Conservation (phyloP, 176 grass and related monocot genomes). For the Chloris gayana region DNA sequence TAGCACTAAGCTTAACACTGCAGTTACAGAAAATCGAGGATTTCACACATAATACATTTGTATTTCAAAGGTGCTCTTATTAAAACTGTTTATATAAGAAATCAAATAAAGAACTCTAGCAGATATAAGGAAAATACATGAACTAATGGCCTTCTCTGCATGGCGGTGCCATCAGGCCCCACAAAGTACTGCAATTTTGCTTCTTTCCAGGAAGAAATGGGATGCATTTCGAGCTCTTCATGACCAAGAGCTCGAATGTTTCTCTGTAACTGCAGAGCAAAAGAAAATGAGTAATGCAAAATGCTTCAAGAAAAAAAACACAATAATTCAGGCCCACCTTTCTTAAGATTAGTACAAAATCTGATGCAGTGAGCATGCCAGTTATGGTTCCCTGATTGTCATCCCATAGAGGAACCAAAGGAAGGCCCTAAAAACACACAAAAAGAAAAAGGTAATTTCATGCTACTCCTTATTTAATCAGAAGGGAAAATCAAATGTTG, state of each 20-base stretch:
- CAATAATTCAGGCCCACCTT: conserved; percentile 45
- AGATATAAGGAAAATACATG: conserved; percentile 52
- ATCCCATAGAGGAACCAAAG: conserved; percentile 73
- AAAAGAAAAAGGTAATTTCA: not conserved
- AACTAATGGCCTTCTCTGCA: conserved; percentile 61
- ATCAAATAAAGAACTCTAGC: conserved; percentile 20
- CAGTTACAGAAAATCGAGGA: not conserved
- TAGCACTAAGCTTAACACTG: not conserved
- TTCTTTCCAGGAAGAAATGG: conserved; percentile 70
- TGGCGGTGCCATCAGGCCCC: conserved; percentile 32
- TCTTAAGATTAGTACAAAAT: conserved; percentile 75
- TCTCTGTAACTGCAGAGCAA: conserved; percentile 54
- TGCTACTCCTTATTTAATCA: conserved; percentile 1
- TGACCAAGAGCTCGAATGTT: conserved; percentile 60
- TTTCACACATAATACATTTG: conserved; percentile 1
- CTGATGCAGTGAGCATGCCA: conserved; percentile 69
- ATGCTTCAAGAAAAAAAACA: conserved; percentile 19
- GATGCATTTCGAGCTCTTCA: conserved; percentile 77
- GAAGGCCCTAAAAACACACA: conserved; percentile 49
- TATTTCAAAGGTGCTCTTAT: not conserved
- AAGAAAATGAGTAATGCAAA: conserved; percentile 26
- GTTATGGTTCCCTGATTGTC: conserved; percentile 51
- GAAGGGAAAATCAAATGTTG: conserved; percentile 7
- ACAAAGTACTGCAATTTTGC: conserved; percentile 55
- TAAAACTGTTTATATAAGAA: conserved; percentile 16